A percentile compares a stretch with the other conserved stretches of the same genome.
phyloP scores from a whole-genome alignment of 805 yeast species.

The Ogataea henricii region DNA sequence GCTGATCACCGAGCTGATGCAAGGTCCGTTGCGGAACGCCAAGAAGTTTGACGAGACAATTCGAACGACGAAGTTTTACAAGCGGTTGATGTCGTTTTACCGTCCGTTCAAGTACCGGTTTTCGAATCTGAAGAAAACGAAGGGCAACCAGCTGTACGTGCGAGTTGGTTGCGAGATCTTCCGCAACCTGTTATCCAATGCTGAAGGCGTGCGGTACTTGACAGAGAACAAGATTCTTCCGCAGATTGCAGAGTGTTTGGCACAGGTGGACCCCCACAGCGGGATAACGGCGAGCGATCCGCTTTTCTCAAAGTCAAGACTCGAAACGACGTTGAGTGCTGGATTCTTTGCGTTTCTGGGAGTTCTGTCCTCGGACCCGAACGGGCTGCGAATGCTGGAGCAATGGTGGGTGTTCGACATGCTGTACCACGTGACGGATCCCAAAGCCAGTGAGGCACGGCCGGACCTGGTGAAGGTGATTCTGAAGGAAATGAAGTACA shows the following conservation, averaged over 20 bases:
- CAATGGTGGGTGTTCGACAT: constrained; percentile 86
- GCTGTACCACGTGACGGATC: constrained; percentile 67
- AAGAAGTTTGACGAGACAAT: constrained; percentile 74
- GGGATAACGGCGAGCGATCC: constrained; percentile 76
- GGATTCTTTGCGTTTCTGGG: constrained; percentile 86
- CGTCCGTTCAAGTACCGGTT: constrained; percentile 90
- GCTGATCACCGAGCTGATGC: constrained; percentile 65
- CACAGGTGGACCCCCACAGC: constrained; percentile 78
- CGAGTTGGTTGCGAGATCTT: constrained; percentile 76
- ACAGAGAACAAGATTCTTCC: constrained; percentile 76
- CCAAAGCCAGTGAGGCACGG: constrained; percentile 43
- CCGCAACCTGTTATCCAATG: constrained; percentile 58
- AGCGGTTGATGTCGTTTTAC: constrained; percentile 80
- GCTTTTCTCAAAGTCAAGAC: constrained; percentile 59
- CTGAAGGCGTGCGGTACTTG: constrained; percentile 68
- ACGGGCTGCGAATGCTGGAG: constrained; percentile 70
- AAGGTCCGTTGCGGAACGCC: constrained; percentile 78
- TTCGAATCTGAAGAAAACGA: constrained; percentile 51
- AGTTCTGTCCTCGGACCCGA: constrained; percentile 55
- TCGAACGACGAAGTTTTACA: constrained; percentile 80
- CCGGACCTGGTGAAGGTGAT: constrained; percentile 59
- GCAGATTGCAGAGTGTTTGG: constrained; percentile 86
- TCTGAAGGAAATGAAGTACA: constrained; percentile 62
- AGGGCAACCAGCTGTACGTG: constrained; percentile 56
- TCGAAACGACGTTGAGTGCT: constrained; percentile 63